Conservation (phyloP, 352 stramenopile species). For the Lagenidium sp. region DNA sequence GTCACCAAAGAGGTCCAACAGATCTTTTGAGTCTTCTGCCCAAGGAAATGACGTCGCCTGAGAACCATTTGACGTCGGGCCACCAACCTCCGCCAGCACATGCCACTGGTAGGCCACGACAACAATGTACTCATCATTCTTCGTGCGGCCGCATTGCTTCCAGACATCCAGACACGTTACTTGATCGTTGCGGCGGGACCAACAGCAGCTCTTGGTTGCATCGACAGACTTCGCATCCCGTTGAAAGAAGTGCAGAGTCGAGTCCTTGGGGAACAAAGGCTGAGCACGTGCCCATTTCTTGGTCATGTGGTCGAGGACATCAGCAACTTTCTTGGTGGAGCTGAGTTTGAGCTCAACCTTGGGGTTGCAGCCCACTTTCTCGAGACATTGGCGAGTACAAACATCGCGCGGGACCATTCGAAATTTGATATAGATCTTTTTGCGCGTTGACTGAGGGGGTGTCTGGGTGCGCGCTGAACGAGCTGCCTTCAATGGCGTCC, state of each 20-base stretch:
- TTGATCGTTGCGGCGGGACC: conserved; percentile 29
- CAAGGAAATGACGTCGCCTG: too few relatives aligned
- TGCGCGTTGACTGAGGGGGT: conserved; percentile 35
- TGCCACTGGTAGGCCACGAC: conserved; percentile 62
- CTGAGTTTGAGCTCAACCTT: conserved; percentile 79
- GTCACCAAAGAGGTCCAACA: conserved; percentile 4
- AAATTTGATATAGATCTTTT: conserved; percentile 82
- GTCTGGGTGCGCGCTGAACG: conserved; percentile 16
- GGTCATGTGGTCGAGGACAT: conserved; percentile 71
- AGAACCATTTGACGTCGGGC: too few relatives aligned
- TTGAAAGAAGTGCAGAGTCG: conserved; percentile 46
- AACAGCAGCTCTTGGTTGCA: conserved; percentile 5
- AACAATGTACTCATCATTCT: conserved; percentile 57
- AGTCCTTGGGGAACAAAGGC: conserved; percentile 11
- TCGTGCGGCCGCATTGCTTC: conserved; percentile 50
- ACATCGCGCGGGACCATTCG: conserved; percentile 70
- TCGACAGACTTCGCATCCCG: conserved; percentile 28
- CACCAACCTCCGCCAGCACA: neutral
- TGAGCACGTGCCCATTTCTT: conserved; percentile 61
- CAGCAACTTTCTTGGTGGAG: conserved; percentile 67
- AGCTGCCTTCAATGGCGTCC: too few relatives aligned
- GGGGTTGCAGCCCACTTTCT: conserved; percentile 37
- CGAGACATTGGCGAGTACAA: conserved; percentile 37
- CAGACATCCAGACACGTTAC: conserved; percentile 70
- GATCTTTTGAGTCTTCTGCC: too few relatives aligned